Percentiles rank a stretch among this genome's conserved stretches.
Evolutionary conservation across 257 asterid genomes (phyloP).

Genomic region (Fraxinus pennsylvanica): DNA sequence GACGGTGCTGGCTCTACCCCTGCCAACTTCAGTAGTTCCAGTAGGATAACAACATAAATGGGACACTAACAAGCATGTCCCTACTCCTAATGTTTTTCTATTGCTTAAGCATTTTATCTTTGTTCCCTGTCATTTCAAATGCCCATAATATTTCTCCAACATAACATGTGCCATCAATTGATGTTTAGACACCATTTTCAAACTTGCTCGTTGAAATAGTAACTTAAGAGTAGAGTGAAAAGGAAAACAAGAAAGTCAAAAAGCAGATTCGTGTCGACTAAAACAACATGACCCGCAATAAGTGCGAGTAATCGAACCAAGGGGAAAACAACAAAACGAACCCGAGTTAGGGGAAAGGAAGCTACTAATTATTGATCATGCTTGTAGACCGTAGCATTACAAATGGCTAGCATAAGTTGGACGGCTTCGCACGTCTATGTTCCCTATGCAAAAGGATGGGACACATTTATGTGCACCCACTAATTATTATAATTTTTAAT

Average conservation of each 20-base stretch:
- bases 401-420: not conserved
- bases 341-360: too few relatives aligned
- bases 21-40: conserved; percentile 22
- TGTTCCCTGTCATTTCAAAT: conserved; percentile 37
- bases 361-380: too few relatives aligned
- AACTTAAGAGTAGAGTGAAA: not conserved
- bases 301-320: not conserved
- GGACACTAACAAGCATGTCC: conserved; percentile 35
- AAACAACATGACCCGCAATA: not conserved
- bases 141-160: conserved; percentile 32
- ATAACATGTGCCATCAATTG: conserved; percentile 41
- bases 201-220: not conserved
- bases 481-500: conserved; percentile 14
- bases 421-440: not conserved
- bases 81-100: conserved; percentile 34
- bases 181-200: conserved; percentile 23
- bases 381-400: too few relatives aligned
- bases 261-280: not conserved
- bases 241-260: not conserved
- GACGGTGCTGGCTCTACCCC: too few relatives aligned
- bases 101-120: conserved; percentile 33
- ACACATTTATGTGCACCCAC: conserved; percentile 33
- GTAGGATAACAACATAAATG: conserved; percentile 39
- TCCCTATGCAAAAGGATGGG: not conserved
- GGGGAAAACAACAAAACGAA: too few relatives aligned